Conservation (phyloP, 2,329 filamentous ascomycete genomes). For the Rhynchosporium graminicola region DNA sequence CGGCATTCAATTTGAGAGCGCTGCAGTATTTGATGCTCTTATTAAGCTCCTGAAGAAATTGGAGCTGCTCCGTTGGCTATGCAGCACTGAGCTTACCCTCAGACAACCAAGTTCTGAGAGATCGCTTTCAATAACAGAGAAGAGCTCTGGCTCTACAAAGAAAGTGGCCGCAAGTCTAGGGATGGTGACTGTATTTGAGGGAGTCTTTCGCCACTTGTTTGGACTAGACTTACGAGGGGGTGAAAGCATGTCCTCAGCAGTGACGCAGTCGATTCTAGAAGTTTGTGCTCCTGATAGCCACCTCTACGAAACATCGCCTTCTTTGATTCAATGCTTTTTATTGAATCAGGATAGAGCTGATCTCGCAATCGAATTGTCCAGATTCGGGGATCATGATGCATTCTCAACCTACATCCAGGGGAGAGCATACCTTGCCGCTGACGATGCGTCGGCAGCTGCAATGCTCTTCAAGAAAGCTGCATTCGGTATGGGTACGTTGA, state of each 20-base stretch:
- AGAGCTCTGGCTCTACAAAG: constrained; percentile 41
- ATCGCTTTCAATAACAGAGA: constrained; percentile 39
- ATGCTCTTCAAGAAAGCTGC: constrained; percentile 80
- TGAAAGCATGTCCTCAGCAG: constrained; percentile 55
- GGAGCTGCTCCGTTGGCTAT: constrained; percentile 72
- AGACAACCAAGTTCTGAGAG: constrained; percentile 48
- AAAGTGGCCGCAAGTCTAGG: constrained; percentile 47
- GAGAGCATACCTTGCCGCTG: constrained; percentile 71
- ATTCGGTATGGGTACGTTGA: constrained; percentile 74
- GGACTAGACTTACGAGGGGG: constrained; percentile 55
- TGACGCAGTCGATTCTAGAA: constrained; percentile 68
- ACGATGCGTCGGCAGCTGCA: constrained; percentile 72
- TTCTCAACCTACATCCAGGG: constrained; percentile 84
- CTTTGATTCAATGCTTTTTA: constrained; percentile 62
- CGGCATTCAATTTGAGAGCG: constrained; percentile 65
- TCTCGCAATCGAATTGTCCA: constrained; percentile 57
- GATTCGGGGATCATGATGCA: constrained; percentile 57
- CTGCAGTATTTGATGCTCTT: constrained; percentile 70
- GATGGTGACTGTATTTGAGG: constrained; percentile 60
- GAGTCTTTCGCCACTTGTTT: constrained; percentile 62
- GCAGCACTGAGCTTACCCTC: constrained; percentile 57
- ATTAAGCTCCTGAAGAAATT: constrained; percentile 71
- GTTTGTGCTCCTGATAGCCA: constrained; percentile 65
- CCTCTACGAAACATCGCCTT: constrained; percentile 58
- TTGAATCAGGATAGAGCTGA: constrained; percentile 61